phyloP scores from a whole-genome alignment of 305 asterid species.

The Plantago rigida region DNA sequence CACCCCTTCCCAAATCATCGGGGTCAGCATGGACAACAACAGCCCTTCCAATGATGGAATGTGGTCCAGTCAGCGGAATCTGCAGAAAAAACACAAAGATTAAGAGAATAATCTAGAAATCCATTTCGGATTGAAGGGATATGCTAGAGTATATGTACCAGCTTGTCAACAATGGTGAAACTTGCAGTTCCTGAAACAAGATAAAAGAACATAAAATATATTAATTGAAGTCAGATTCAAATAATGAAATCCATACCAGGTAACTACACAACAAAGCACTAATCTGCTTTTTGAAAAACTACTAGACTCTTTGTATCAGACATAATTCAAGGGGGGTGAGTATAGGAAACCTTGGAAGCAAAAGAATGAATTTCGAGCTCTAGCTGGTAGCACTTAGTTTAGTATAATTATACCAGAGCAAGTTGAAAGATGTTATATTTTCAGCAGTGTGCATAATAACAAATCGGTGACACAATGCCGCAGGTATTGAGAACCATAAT shows the following conservation, averaged over 20 bases:
- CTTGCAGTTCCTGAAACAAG: slow-evolving; percentile 53
- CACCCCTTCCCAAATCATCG: slow-evolving; percentile 93
- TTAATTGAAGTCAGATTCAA: slow-evolving; percentile 8
- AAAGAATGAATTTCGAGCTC: neutral
- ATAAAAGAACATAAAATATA: slow-evolving; percentile 4
- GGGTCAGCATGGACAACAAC: slow-evolving; percentile 94
- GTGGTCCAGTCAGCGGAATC: slow-evolving; percentile 77
- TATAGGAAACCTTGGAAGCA: neutral
- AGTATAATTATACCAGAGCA: neutral
- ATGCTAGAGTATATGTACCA: slow-evolving; percentile 34
- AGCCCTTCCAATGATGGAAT: slow-evolving; percentile 85
- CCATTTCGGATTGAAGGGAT: neutral
- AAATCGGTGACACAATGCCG: neutral
- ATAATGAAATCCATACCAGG: neutral
- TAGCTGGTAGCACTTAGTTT: neutral
- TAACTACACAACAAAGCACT: neutral
- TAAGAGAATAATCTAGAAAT: slow-evolving; percentile 17
- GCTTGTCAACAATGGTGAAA: slow-evolving; percentile 56
- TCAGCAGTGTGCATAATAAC: neutral
- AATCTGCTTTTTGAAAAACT: no score
- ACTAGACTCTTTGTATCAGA: neutral
- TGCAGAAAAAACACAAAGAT: slow-evolving; percentile 18
- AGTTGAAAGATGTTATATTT: neutral
- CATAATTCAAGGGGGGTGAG: neutral
- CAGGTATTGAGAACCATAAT: no score